A percentile compares a stretch with the other conserved stretches of the same genome.
phyloP scores from a whole-genome alignment of 768 basidiomycete genomes.

The Pleurotus citrinopileatus region DNA sequence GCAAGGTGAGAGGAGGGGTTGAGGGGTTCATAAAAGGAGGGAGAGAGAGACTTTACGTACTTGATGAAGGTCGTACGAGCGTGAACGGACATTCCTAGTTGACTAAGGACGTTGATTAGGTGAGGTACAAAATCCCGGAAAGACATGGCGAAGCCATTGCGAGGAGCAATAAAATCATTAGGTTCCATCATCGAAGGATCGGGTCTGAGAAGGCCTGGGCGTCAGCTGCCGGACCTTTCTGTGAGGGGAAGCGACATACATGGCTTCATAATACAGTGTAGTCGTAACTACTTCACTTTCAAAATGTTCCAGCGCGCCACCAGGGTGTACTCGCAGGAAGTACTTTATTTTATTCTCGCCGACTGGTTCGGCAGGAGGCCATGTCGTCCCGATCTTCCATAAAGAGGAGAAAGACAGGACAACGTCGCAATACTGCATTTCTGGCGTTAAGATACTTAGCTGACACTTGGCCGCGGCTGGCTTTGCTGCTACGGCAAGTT shows the following conservation, averaged over 20 bases:
- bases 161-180: conserved; percentile 72
- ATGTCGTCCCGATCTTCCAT: conserved; percentile 75
- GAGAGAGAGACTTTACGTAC: conserved; percentile 34
- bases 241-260: conserved; percentile 48
- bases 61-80: conserved; percentile 82
- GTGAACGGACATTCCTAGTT: conserved; percentile 79
- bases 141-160: conserved; percentile 85
- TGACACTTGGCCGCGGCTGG: conserved; percentile 76
- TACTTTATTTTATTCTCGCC: conserved; percentile 76
- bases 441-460: conserved; percentile 69
- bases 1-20: conserved; percentile 10
- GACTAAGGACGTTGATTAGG: conserved; percentile 77
- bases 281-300: conserved; percentile 79
- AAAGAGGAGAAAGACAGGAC: conserved; percentile 65
- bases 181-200: conserved; percentile 77
- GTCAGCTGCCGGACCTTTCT: too few species aligned
- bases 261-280: conserved; percentile 81
- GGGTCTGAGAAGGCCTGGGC: too few species aligned
- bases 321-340: conserved; percentile 79
- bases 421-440: conserved; percentile 78
- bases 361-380: conserved; percentile 73
- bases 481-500: conserved; percentile 71
- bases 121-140: conserved; percentile 80
- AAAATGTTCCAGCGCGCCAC: conserved; percentile 85
- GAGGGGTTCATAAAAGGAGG: conserved; percentile 1